Conservation (phyloP, 495 filamentous ascomycete species). For the Penicillium cinerascens region DNA sequence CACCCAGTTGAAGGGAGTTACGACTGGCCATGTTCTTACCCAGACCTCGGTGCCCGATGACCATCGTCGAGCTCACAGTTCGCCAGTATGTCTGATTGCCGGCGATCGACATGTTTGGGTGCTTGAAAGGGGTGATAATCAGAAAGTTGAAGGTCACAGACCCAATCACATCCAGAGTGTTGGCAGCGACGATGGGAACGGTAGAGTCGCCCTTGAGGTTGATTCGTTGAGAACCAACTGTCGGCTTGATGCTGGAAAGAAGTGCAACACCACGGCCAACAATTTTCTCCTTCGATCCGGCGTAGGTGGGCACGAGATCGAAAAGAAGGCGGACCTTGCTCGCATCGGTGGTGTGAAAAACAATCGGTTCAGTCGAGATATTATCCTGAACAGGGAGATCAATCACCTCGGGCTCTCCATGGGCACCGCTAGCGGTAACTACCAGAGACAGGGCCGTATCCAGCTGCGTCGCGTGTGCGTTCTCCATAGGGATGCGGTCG, state of each 20-base stretch:
- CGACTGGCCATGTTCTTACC: conserved; percentile 85
- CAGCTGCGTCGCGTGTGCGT: conserved; percentile 86
- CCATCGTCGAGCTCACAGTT: conserved; percentile 73
- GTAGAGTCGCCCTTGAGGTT: conserved; percentile 90
- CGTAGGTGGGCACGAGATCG: conserved; percentile 95
- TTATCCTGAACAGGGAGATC: conserved; percentile 93
- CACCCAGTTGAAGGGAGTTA: conserved; percentile 86
- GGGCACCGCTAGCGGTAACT: conserved; percentile 83
- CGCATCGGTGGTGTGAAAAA: conserved; percentile 75
- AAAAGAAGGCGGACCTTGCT: conserved; percentile 85
- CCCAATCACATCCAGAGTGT: conserved; percentile 85
- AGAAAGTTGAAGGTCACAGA: conserved; percentile 95
- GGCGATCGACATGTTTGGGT: conserved; percentile 88
- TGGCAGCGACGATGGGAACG: conserved; percentile 80
- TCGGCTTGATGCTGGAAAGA: conserved; percentile 77
- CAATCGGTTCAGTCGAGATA: conserved; percentile 85
- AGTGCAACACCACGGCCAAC: conserved; percentile 91
- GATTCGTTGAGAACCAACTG: conserved; percentile 74
- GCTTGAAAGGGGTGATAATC: conserved; percentile 89
- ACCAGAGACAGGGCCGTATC: conserved; percentile 92
- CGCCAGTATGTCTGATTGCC: conserved; percentile 95
- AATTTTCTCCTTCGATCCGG: conserved; percentile 80
- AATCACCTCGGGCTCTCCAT: conserved; percentile 80
- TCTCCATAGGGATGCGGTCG: conserved; percentile 80
- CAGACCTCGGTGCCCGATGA: conserved; percentile 89